Evolutionary conservation across 768 basidiomycete genomes (phyloP).

Genomic region (Tremella mesenterica): DNA sequence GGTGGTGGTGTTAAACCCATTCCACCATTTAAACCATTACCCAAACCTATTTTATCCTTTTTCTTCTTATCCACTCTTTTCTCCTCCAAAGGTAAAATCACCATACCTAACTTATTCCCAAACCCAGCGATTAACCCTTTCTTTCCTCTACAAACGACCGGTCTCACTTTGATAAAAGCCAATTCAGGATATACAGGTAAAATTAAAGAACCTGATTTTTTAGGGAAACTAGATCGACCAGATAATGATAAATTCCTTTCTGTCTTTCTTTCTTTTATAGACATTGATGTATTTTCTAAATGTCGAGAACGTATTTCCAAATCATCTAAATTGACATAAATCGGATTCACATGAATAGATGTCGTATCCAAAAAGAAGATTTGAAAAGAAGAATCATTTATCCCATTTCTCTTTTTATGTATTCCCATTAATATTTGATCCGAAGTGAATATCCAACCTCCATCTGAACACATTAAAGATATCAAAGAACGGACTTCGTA

Average conservation of each 20-base stretch:
- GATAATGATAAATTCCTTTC: conserved; percentile 9
- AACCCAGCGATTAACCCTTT: conserved; percentile 19
- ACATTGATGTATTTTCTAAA: too few relatives aligned
- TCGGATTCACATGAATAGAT: too few relatives aligned
- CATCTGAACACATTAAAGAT: not conserved
- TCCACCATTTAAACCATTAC: too few relatives aligned
- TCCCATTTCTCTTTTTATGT: conserved; percentile 7
- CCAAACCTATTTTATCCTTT: too few relatives aligned
- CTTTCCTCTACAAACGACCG: conserved; percentile 4
- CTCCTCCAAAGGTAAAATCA: conserved; percentile 4
- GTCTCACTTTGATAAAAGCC: conserved; percentile 22
- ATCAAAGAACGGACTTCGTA: conserved; percentile 5
- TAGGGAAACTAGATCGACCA: conserved; percentile 9
- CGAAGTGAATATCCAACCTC: not conserved
- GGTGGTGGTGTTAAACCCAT: too few relatives aligned
- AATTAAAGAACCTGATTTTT: not conserved
- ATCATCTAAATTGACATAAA: too few relatives aligned
- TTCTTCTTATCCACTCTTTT: not conserved
- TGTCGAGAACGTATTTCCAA: too few relatives aligned
- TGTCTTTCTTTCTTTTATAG: conserved; percentile 12
- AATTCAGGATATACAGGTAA: conserved; percentile 11
- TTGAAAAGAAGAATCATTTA: conserved; percentile 28
- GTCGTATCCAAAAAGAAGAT: conserved; percentile 24
- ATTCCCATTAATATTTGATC: conserved; percentile 13
- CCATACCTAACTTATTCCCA: conserved; percentile 26